Evolutionary conservation across 805 yeast species (phyloP), one percentile per base, ranked within the genome.

Genomic region (Myxozyma monticola): DNA sequence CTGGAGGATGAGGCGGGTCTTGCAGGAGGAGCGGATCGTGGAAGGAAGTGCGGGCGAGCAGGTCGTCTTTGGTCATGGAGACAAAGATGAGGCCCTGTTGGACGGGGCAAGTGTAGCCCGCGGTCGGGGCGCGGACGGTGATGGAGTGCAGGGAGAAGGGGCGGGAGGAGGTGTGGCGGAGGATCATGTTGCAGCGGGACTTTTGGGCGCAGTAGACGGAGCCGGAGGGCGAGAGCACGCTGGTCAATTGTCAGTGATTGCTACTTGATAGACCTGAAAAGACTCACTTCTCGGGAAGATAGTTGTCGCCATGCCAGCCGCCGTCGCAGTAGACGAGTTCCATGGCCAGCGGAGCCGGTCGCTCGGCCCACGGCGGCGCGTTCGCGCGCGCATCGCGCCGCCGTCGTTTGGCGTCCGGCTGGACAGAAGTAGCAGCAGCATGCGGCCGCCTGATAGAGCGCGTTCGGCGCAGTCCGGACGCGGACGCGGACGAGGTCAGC

Each of bases 101-200:
- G 2, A 56, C 60, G 12, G 60, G 60, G 29, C 54, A 50, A 4
- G 60, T 55, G 33, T 42, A 56, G 2, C 57, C 56, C 1, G 45
- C 30, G 1, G 57, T 33, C 12, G 60, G 60, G 6, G 60, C 59
- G 33, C 43, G 41, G 40, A 56, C 45, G 2, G 54, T 56, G 39
- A 56, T 48, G 10, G 60, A 56, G 30, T 48, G 51, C 17, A 56
- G 31, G 4, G 57, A 24, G 34, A 56, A 47, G 4, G 60, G 57
- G 14, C 28, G 36, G 35, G 21, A 29, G 7, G 49, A 26, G n/a
- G 31, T 20, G 35, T 56, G 59, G 6, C 57, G 45, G 41, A 56
- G 33, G 15, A 55, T 57, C 49, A 56, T 47, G 20, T 48, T 55
- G 31, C 60, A 51, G n/a, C 37, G 47, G 10, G 59, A 37, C 22